Evolutionary conservation across 805 yeast species (phyloP).

Genomic region (Candida quercuum): DNA sequence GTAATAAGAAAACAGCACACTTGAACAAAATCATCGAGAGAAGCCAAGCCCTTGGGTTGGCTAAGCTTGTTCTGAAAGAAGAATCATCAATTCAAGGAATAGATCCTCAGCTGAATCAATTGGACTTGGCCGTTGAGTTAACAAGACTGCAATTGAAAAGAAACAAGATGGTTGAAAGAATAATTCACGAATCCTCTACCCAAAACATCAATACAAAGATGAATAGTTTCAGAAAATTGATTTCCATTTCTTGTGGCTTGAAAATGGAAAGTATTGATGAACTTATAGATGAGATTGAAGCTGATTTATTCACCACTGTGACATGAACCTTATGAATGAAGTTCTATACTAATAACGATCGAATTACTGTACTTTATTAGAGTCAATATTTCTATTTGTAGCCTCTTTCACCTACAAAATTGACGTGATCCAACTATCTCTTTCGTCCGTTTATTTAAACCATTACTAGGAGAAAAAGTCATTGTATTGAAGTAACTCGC

Average conservation of each 20-base stretch:
- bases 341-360: too few species aligned
- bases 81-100: slow-evolving; percentile 29
- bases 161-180: slow-evolving; percentile 35
- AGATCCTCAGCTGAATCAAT: slow-evolving; percentile 9
- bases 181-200: slow-evolving; percentile 45
- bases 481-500: too few species aligned
- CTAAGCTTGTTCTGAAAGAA: slow-evolving; percentile 51
- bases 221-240: slow-evolving; percentile 73
- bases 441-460: too few species aligned
- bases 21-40: slow-evolving; percentile 49
- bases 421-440: too few species aligned
- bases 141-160: slow-evolving; percentile 51
- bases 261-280: slow-evolving; percentile 76
- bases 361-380: too few species aligned
- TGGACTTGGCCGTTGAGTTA: slow-evolving; percentile 34
- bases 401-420: not conserved
- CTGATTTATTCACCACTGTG: slow-evolving; percentile 26
- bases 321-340: too few species aligned
- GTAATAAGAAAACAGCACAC: slow-evolving; percentile 26
- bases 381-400: not conserved
- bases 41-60: slow-evolving; percentile 57
- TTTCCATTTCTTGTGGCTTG: slow-evolving; percentile 72
- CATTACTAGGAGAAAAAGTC: too few species aligned
- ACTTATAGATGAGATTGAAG: slow-evolving; percentile 72
- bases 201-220: slow-evolving; percentile 48